Evolutionary conservation across 2,329 filamentous ascomycete species (phyloP), one percentile per base, ranked within the genome.

Genomic region (Akanthomyces dipterigenus): DNA sequence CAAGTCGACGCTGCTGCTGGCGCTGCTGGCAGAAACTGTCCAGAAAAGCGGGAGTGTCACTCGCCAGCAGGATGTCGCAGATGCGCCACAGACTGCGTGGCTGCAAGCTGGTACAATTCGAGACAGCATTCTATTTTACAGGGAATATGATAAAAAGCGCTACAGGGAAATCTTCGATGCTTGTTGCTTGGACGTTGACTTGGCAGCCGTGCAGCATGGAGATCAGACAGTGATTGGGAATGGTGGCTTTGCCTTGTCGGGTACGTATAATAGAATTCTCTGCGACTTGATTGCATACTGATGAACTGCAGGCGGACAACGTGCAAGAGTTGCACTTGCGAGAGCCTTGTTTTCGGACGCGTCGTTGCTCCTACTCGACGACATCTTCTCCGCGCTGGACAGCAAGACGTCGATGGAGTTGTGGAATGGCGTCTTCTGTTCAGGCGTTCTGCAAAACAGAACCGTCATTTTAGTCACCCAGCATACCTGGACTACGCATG

Each of bases 351-450:
- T 85, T 68, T 84, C 82, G 1, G 79, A 79, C 58, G 77, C 82
- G 0, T 74, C 80, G 1, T 72, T 85, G 1, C 71, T 86, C 24
- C 72, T 86, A 0, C 76, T 86, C 1, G 83, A 86, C 64, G 83
- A 86, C 61, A 76, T 85, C 2, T 83, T 86, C 65, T 82, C 82
- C 1, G 83, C 83, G 0, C 73, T 86, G 0, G 83, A 86, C 66
- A 77, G 82, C 20, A 83, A 83, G 64, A 86, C 84, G 0, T 78
- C 81, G 1, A 78, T 80, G 18, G 73, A 76, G 2, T 74, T 87
- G 1, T 85, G 82, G 78, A 77, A 82, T 61, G 73, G 78, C 59
- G 84, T 81, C 64, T 86, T 87, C 66, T 84, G 82, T 31, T 31
- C 77, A 48, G 80, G 82, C 53, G 67, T 86, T 28, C 73, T 86